These are phyloP conservation scores for Lecanicillium sp. DNA, from an alignment of 2,329 filamentous ascomycete species.

Conservation along the genomic window DNA sequence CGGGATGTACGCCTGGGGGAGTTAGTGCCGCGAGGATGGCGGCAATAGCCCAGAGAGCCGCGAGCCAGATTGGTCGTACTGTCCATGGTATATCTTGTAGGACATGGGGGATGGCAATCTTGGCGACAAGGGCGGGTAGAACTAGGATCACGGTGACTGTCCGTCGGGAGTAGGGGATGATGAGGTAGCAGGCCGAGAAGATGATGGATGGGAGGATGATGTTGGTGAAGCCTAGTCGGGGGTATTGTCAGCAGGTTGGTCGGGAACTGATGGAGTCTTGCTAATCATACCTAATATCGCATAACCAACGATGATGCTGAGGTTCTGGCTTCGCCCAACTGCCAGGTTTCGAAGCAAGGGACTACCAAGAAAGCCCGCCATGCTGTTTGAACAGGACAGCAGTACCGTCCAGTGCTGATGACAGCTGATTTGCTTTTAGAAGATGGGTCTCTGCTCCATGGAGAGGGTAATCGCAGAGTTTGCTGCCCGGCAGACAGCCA, in stretches of 20 bases:
- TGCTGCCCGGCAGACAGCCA: too few relatives aligned
- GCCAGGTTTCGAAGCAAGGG: constrained; percentile 3
- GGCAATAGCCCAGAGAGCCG: constrained; percentile 20
- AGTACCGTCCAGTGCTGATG: too few relatives aligned
- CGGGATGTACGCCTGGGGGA: constrained; percentile 25
- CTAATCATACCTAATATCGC: constrained; percentile 4
- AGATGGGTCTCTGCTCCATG: too few relatives aligned
- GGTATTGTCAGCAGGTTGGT: not conserved
- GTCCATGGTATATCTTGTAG: constrained; percentile 20
- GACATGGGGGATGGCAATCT: constrained; percentile 19
- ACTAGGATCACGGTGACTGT: constrained; percentile 23
- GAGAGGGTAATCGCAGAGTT: too few relatives aligned
- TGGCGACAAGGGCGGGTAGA: constrained; percentile 21
- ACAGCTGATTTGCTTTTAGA: too few relatives aligned
- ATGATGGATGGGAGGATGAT: constrained; percentile 21
- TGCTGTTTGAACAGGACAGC: too few relatives aligned
- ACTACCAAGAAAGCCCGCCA: not conserved
- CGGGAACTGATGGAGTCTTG: not conserved
- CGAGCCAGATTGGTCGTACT: constrained; percentile 18
- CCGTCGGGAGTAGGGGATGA: constrained; percentile 24
- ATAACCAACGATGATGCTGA: constrained; percentile 7
- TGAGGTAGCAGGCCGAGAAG: constrained; percentile 25
- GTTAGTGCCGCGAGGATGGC: constrained; percentile 18
- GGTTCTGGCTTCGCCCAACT: constrained; percentile 4
- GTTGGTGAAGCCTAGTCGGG: constrained; percentile 20